These are phyloP conservation scores for Cytospora schulzeri DNA, from an alignment of 2,329 filamentous ascomycete species.

Conservation along the genomic window DNA sequence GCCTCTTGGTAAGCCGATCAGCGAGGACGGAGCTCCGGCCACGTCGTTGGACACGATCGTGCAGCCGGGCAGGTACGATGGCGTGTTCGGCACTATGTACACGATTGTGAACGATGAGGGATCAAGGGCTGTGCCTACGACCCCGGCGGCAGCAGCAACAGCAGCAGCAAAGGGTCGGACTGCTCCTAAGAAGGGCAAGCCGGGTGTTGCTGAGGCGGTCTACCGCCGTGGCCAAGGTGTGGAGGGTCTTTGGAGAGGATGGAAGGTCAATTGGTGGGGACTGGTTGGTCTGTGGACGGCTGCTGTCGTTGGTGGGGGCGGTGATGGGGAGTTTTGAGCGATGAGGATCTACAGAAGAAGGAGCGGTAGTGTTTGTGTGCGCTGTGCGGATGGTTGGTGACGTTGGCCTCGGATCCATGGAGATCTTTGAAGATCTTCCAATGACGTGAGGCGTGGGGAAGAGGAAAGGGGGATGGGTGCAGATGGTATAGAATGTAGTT, in stretches of 20 bases:
- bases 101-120: constrained; percentile 85
- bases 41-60: constrained; percentile 70
- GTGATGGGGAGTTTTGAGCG: constrained; percentile 60
- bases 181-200: constrained; percentile 37
- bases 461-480: background rate
- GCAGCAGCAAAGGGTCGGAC: constrained; percentile 36
- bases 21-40: constrained; percentile 31
- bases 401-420: background rate
- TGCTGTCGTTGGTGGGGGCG: constrained; percentile 62
- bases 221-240: constrained; percentile 67
- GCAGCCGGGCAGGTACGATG: constrained; percentile 76
- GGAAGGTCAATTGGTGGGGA: constrained; percentile 79
- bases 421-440: background rate
- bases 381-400: background rate
- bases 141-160: constrained; percentile 32
- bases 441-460: background rate
- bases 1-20: background rate
- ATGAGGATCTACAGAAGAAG: background rate
- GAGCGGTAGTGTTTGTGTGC: background rate
- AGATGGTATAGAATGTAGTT: background rate
- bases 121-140: constrained; percentile 50
- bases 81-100: constrained; percentile 91
- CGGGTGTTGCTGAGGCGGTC: constrained; percentile 44
- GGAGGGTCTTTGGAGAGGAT: constrained; percentile 70
- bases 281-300: constrained; percentile 74